Evolutionary conservation across 2,329 filamentous ascomycete species (phyloP).

Genomic region (Akanthomyces muscarius): DNA sequence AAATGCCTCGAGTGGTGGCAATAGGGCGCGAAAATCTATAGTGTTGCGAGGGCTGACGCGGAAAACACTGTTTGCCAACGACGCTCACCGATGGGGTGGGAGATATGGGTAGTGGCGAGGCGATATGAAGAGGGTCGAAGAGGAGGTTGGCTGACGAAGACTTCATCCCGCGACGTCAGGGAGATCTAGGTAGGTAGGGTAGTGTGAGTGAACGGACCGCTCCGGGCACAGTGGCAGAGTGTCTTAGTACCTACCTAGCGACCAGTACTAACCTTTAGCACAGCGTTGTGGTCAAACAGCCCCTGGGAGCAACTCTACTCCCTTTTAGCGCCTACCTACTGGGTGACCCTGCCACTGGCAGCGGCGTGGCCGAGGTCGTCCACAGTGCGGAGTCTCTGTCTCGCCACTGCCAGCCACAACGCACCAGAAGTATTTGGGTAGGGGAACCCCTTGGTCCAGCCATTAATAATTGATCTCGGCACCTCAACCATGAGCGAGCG

Average conservation of each 20-base stretch:
- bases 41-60: not conserved
- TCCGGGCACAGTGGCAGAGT: slow-evolving; percentile 5
- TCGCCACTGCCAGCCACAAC: not conserved
- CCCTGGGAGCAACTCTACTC: not conserved
- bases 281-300: not conserved
- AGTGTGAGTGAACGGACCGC: slow-evolving; percentile 17
- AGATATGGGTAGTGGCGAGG: slow-evolving; percentile 9
- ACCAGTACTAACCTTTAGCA: not conserved
- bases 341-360: not conserved
- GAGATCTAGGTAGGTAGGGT: not conserved
- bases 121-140: slow-evolving; percentile 7
- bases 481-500: too few relatives aligned
- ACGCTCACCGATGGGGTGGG: slow-evolving; percentile 3
- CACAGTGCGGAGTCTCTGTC: slow-evolving; percentile 9
- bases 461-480: not conserved
- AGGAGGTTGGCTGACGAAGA: slow-evolving; percentile 19
- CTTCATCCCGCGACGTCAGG: slow-evolving; percentile 15
- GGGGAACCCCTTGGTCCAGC: not conserved
- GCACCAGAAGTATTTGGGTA: too few relatives aligned
- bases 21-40: not conserved
- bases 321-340: not conserved
- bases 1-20: slow-evolving; percentile 2
- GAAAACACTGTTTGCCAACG: slow-evolving; percentile 7
- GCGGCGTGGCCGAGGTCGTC: slow-evolving; percentile 6
- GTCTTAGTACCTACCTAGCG: not conserved